Base-by-base conservation (phyloP, 225 moss, liverwort and hornwort species). In the Pseudisothecium myosuroides region DNA sequence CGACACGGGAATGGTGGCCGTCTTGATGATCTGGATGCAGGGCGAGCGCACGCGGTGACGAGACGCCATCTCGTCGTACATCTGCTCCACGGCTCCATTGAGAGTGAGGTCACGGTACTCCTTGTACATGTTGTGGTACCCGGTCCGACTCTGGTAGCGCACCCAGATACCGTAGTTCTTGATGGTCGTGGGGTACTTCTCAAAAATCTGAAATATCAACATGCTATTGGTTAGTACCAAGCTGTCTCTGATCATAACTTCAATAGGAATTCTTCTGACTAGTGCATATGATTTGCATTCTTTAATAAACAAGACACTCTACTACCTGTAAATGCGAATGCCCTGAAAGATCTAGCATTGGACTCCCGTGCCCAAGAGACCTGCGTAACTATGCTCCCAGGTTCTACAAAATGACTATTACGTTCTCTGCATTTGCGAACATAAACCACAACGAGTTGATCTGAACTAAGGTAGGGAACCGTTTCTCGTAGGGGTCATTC, bases 121-220 rank as follows among this genome's bases (percentile, higher is more conserved):
- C 94, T 98, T 98, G 93, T 98, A 96, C 96, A 98, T 96, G 89
- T 98, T 98, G 88, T 96, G 98, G 73, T 96, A 98, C 28, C 97
- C 96, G 47, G 95, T 95, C 29, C 97, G 92, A 91, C 98, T 98
- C 89, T 98, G 96, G 82, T 98, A 98, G 45, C 96, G 94, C 90
- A 98, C 98, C 96, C 96, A 98, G 79, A 98, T 95, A 56, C 96
- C 96, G 60, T 94, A 97, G 89, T 97, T 97, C 94, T 97, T 97
- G 90, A 97, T 96, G 28, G 96, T 96, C 32, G 94, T 97, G 11
- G 96, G 95, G 64, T 94, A 92, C 92, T 95, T 96, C 93, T 96
- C 96, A 20, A 97, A 97, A 84, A 96, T 96, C 96, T 97, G 91
- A 36, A 74, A 41, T 5, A 65, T 39, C 14, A 49, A 65, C 62